Percentiles rank a stretch among this genome's conserved stretches.
These are phyloP conservation scores for Coprinopsis marcescibilis DNA, from an alignment of 768 basidiomycete genomes.

Conservation along the genomic window DNA sequence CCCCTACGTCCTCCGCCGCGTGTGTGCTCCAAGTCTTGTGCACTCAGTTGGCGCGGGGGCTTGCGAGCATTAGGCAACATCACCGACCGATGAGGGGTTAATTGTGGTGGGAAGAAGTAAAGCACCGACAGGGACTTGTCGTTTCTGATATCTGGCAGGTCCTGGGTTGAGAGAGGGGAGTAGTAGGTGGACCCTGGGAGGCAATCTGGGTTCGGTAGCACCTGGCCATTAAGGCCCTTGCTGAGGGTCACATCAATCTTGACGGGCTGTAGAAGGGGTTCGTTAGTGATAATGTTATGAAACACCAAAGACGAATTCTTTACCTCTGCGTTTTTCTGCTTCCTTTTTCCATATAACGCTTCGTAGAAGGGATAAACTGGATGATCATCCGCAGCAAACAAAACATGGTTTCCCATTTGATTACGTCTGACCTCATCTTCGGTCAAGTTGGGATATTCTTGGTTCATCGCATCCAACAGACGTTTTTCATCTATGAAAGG, in stretches of 20 bases:
- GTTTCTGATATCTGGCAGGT: constrained; percentile 74
- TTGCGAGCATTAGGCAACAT: constrained; percentile 69
- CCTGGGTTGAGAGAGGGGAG: constrained; percentile 55
- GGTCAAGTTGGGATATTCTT: constrained; percentile 58
- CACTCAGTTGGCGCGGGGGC: constrained; percentile 53
- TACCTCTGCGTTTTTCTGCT: constrained; percentile 59
- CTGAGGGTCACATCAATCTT: constrained; percentile 63
- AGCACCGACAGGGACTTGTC: constrained; percentile 83
- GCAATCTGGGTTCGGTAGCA: constrained; percentile 80
- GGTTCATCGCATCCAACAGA: constrained; percentile 77
- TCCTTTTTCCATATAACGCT: constrained; percentile 85
- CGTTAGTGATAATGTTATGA: constrained; percentile 9
- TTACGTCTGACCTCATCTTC: constrained; percentile 85
- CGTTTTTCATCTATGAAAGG: constrained; percentile 91
- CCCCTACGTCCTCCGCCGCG: constrained; percentile 55
- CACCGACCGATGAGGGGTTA: constrained; percentile 78
- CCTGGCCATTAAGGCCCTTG: constrained; percentile 73
- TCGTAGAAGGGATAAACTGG: constrained; percentile 84
- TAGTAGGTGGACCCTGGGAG: constrained; percentile 90
- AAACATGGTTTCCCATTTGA: constrained; percentile 72
- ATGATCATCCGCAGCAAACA: constrained; percentile 83
- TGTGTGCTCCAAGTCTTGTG: constrained; percentile 66
- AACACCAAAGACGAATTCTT: constrained; percentile 20
- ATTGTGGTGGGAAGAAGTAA: constrained; percentile 87
- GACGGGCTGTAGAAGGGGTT: constrained; percentile 51